Evolutionary conservation across 2,329 filamentous ascomycete genomes (phyloP), one percentile per base, ranked within the genome.

Genomic region (Colletotrichum falcatum): DNA sequence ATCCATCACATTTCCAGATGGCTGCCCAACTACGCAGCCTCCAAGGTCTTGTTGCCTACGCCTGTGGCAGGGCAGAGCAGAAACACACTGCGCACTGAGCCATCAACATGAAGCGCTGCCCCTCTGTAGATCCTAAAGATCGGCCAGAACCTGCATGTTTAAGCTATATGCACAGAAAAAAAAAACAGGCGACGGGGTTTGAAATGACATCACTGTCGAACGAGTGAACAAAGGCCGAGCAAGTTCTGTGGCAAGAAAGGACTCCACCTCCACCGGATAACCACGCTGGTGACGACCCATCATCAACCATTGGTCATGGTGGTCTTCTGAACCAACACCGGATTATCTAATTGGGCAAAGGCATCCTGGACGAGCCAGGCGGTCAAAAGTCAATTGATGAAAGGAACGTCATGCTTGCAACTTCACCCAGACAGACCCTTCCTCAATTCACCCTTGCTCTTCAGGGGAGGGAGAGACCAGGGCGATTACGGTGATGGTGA

Each of bases 131-230:
- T 48, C 37, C 46, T 0, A 51, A 8, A 49, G 64, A 68, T 71
- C 65, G 68, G 39, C 68, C 65, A 30, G 58, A 59, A 53, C 58
- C 64, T 63, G 64, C 68, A 68, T 23, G 23, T 20, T 59, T 37
- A 30, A 20, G 53, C 54, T n/a, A n/a, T n/a, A n/a, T n/a, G n/a
- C n/a, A n/a, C n/a, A n/a, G n/a, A n/a, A n/a, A n/a, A n/a, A n/a
- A n/a, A 71, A 71, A 71, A 67, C 68, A 68, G 51, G 68, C 64
- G 35, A 46, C 20, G 44, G 30, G 49, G 37, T 59, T 63, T n/a
- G 55, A 33, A 44, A 56, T 71, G 68, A 71, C 68, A 61, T 71
- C 68, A 68, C 44, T 18, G 12, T 11, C 18, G n/a, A 30, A 20
- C 14, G 26, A 51, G 48, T 14, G 14, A 51, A 18, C 26, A 51